phyloP scores from a whole-genome alignment of 495 filamentous ascomycete species.

The Xanthoparmelia taractica region DNA sequence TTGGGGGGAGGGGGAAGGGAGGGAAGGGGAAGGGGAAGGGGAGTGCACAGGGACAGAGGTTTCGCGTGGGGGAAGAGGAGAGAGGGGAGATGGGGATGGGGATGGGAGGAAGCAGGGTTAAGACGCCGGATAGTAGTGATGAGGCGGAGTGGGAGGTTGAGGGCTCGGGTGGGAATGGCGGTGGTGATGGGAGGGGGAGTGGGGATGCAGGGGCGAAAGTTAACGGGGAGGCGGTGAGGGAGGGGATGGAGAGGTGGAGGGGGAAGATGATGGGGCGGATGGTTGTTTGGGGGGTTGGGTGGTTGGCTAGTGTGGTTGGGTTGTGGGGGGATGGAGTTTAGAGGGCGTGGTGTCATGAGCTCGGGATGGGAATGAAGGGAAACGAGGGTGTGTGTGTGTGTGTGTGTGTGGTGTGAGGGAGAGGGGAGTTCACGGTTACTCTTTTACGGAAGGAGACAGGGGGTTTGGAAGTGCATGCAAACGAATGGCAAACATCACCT shows the following conservation, averaged over 20 bases:
- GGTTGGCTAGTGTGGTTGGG: conserved; percentile 70
- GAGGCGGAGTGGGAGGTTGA: conserved; percentile 61
- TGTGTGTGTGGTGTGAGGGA: no score
- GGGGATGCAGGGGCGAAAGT: no score
- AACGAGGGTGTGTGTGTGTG: background rate
- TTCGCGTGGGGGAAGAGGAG: no score
- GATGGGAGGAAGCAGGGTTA: conserved; percentile 25
- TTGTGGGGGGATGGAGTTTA: conserved; percentile 74
- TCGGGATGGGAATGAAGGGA: background rate
- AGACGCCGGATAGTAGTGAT: conserved; percentile 37
- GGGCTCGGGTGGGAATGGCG: no score
- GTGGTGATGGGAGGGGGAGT: conserved; percentile 28
- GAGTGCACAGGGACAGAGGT: no score
- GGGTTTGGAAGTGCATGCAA: no score
- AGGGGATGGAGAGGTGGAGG: conserved; percentile 59
- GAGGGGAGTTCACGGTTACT: no score
- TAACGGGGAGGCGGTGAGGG: conserved; percentile 76
- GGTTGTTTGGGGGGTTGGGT: conserved; percentile 55
- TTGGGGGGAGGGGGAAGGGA: conserved; percentile 18
- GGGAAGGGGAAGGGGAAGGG: conserved; percentile 26
- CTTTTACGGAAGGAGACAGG: no score
- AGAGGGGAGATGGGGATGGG: no score
- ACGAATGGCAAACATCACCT: no score
- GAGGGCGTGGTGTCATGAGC: no score
- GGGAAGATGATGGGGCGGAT: conserved; percentile 52